These are phyloP conservation scores for Pyrenophora seminiperda DNA, from an alignment of 2,329 filamentous ascomycete species.

Conservation along the genomic window DNA sequence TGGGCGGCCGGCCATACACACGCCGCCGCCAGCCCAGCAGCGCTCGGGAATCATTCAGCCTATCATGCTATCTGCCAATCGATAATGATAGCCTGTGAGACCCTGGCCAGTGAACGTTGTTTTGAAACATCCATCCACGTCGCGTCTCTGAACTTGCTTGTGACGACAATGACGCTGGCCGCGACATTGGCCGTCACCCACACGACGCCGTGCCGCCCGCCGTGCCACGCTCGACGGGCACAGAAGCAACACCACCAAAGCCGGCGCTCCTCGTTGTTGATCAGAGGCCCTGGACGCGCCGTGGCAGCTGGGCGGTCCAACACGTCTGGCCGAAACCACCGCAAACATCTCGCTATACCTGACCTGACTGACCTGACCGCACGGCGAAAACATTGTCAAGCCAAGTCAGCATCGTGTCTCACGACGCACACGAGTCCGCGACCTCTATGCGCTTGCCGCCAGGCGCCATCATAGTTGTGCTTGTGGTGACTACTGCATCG, in stretches of 20 bases:
- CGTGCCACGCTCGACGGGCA: conserved; percentile 36
- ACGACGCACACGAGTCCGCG: conserved; percentile 8
- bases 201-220: conserved; percentile 35
- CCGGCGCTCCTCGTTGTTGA: conserved; percentile 18
- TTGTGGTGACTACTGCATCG: conserved; percentile 18
- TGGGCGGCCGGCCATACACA: background rate
- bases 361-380: too few relatives aligned
- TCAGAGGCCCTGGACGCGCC: conserved; percentile 27
- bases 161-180: conserved; percentile 33
- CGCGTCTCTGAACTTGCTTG: conserved; percentile 22
- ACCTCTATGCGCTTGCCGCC: conserved; percentile 13
- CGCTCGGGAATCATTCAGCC: conserved; percentile 34
- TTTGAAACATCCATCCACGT: conserved; percentile 44
- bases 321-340: conserved; percentile 17
- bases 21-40: conserved; percentile 25
- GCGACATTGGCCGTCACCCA: conserved; percentile 27
- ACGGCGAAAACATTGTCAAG: conserved; percentile 20
- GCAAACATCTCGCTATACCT: conserved; percentile 17
- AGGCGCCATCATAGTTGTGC: background rate
- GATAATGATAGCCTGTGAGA: conserved; percentile 46
- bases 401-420: conserved; percentile 16
- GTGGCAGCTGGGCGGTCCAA: conserved; percentile 17
- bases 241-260: conserved; percentile 22
- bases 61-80: conserved; percentile 45
- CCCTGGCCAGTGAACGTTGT: conserved; percentile 38